Base-by-base conservation (phyloP, 306 rosid genomes). In the Fragaria ananassa region DNA sequence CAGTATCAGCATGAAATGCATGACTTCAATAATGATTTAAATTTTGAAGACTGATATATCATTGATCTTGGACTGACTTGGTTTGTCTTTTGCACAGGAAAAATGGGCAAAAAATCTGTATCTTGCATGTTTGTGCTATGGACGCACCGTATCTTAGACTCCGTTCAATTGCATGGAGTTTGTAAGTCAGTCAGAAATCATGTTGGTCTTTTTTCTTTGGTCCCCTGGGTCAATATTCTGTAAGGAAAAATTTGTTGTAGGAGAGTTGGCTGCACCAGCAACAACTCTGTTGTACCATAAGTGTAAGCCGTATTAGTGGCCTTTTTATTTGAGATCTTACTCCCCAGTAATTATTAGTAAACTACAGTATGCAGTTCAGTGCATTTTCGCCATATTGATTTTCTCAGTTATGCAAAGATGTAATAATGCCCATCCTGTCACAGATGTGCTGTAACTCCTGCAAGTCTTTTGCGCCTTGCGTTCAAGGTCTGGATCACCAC, bases 31-130 rank as follows among this genome's bases (percentile, higher is more conserved):
- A 21, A 37, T 56, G 42, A 11, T 23, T 60, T 21, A 29, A 0
- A 0, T 9, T 17, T 78, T 23, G 41, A 14, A 12, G 4, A 2
- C 61, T 14, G 4, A 44, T 27, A 56, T 10, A 61, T 23, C 23
- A 29, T 54, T 27, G 70, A 45, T 74, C 35, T 60, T 53, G 35
- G 79, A 58, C 44, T 12, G 65, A 60, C 42, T 67, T 42, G 54
- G 19, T 74, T 76, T 57, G 46, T 68, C 56, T 72, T 60, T 0
- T 77, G 65, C 83, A 69, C 93, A 91, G 98, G 98, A 94, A 74
- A 94, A 91, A 84, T 94, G 98, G 98, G 82, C 93, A 21, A 94
- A 91, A 82, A 90, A 94, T 85, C 91, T 94, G 19, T 91, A 90
- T 70, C 90, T 94, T 70, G 90, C 98, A 45, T 90, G 96, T 82